A percentile compares a stretch with the other conserved stretches of the same genome.
These are phyloP conservation scores for Nemania bipapillata DNA, from an alignment of 2,329 filamentous ascomycete genomes.

Conservation along the genomic window DNA sequence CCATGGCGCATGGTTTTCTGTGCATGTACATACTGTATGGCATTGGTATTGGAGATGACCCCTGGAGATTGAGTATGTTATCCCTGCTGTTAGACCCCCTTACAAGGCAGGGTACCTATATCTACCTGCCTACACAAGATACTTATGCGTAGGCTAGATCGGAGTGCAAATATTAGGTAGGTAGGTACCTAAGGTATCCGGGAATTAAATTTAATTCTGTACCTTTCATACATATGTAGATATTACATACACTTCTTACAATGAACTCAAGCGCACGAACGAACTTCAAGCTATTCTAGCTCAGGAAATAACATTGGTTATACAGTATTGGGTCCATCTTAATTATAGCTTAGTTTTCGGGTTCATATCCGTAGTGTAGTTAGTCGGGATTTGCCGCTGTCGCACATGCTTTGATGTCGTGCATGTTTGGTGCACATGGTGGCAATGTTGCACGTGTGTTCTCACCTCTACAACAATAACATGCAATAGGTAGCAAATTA, in stretches of 20 bases:
- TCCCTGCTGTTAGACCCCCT: slow-evolving; percentile 31
- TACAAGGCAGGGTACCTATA: slow-evolving; percentile 21
- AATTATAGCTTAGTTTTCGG: not conserved
- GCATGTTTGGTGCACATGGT: slow-evolving; percentile 19
- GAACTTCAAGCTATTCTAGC: not conserved
- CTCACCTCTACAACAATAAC: not conserved
- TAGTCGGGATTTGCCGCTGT: slow-evolving; percentile 18
- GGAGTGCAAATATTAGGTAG: slow-evolving; percentile 11
- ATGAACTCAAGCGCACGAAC: not conserved
- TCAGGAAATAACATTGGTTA: not conserved
- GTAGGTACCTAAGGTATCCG: slow-evolving; percentile 3
- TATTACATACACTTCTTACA: not conserved
- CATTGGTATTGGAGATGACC: slow-evolving; percentile 19
- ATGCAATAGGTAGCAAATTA: not conserved
- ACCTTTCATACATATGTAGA: not conserved
- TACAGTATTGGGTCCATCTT: slow-evolving; percentile 4
- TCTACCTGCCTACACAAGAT: not conserved
- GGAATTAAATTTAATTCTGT: slow-evolving; percentile 22
- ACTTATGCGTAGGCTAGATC: not conserved
- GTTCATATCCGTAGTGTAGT: slow-evolving; percentile 3
- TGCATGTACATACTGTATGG: not conserved
- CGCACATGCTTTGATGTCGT: slow-evolving; percentile 24
- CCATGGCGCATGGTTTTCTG: not conserved
- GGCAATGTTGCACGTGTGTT: not conserved
- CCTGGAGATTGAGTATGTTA: slow-evolving; percentile 20